Evolutionary conservation across 306 rosid species (phyloP), one percentile per base, ranked within the genome.

Genomic region (Vigna angularis): DNA sequence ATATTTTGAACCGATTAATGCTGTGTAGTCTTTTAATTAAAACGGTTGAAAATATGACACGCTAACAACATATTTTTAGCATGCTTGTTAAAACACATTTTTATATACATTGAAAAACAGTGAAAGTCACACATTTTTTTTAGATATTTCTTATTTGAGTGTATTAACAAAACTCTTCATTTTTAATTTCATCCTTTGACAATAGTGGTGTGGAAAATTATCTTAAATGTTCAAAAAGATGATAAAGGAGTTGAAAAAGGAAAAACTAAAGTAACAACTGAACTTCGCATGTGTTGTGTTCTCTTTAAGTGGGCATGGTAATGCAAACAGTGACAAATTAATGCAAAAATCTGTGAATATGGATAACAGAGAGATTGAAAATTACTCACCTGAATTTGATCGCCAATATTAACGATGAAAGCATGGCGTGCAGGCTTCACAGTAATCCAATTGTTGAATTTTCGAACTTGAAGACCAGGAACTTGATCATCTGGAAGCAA

Each of bases 331-430:
- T 4, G 34, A 56, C 3, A 47, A 84, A 82, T 74, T 56, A 20
- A 38, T 65, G 3, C 20, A 65, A 73, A 58, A 40, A 48, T 79
- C 42, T 11, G 16, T 16, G 16, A 11, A 17, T 13, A 62, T 11
- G 18, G 77, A 52, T 59, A 78, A 68, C 9, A 15, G 16, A 5
- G 17, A 3, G 10, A 52, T 45, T 9, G 12, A 16, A 55, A 10
- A 18, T 26, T 24, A 7, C 16, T 58, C 22, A 89, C 97, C 98
- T 95, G 98, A 67, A 91, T 87, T 85, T 95, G 98, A 81, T 95
- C 98, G 4, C 98, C 98, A 13, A 95, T 90, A 58, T 92, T 95
- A 79, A 95, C 93, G 11, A 95, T 91, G 56, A 95, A 89, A 70
- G 93, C 96, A 72, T 92, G 96, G 18, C 67, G 86, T 15, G 85